phyloP scores from a whole-genome alignment of 2,329 filamentous ascomycete species.

The Alternaria sp. region DNA sequence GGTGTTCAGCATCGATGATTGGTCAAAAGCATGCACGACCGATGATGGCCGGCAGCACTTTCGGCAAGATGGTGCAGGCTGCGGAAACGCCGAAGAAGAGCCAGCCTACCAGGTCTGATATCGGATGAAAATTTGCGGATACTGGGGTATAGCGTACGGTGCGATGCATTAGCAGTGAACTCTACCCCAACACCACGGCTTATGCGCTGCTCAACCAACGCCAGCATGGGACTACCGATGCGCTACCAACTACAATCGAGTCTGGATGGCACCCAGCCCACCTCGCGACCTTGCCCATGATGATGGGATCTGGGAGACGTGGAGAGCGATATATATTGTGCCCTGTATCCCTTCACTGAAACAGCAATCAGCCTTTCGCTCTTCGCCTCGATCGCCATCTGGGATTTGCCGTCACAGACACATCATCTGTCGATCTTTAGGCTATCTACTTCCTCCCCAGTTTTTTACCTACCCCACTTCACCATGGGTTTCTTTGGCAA shows the following conservation, averaged over 20 bases:
- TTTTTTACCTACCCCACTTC: constrained; percentile 1
- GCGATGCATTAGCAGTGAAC: constrained; percentile 25
- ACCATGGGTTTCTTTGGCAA: constrained; percentile 42
- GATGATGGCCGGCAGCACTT: constrained; percentile 26
- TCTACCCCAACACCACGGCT: constrained; percentile 23
- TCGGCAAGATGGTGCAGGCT: constrained; percentile 27
- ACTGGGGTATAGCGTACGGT: constrained; percentile 27
- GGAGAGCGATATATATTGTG: constrained; percentile 32
- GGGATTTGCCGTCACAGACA: constrained; percentile 18
- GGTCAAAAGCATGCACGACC: constrained; percentile 15
- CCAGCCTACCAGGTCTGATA: constrained; percentile 26
- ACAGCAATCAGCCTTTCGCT: constrained; percentile 34
- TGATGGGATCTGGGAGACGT: constrained; percentile 11
- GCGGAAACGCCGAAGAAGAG: constrained; percentile 12
- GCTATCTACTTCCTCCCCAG: constrained; percentile 1
- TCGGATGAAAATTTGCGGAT: constrained; percentile 30
- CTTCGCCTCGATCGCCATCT: constrained; percentile 25
- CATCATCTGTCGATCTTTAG: constrained; percentile 9
- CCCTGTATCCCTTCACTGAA: constrained; percentile 18
- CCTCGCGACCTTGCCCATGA: constrained; percentile 24
- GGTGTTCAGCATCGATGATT: constrained; percentile 21
- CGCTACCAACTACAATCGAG: constrained; percentile 26
- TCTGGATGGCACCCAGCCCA: constrained; percentile 38
- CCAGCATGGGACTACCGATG: constrained; percentile 26
- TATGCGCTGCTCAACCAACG: constrained; percentile 26